Conservation (phyloP, 179 eudicot genomes). For the Silene noctiflora region DNA sequence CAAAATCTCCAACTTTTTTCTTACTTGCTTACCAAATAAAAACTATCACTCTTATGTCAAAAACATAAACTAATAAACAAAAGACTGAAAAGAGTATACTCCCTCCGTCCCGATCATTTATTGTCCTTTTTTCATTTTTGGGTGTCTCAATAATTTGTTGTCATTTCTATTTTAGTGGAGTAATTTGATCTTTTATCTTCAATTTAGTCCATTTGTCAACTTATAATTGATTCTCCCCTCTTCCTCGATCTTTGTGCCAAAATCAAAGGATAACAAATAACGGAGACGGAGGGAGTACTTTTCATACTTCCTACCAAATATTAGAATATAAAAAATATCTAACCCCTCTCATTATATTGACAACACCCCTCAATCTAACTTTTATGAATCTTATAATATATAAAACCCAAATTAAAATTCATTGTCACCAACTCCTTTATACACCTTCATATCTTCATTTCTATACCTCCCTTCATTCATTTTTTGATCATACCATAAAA, state of each 20-base stretch:
- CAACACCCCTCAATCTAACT: conserved; percentile 29
- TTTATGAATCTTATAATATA: conserved; percentile 6
- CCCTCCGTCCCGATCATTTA: too few species aligned
- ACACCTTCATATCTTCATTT: conserved; percentile 5
- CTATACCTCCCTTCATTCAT: neutral
- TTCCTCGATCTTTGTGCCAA: too few species aligned
- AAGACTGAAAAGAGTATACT: too few species aligned
- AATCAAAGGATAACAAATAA: too few species aligned
- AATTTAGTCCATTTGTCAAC: too few species aligned
- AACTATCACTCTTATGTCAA: too few species aligned
- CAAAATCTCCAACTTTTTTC: neutral
- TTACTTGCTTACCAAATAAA: neutral
- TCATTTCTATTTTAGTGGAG: too few species aligned
- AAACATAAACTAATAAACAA: neutral
- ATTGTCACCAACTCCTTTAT: conserved; percentile 24
- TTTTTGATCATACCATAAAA: neutral
- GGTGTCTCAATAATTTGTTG: too few species aligned
- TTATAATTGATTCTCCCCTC: too few species aligned
- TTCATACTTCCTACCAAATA: neutral
- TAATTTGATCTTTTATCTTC: too few species aligned
- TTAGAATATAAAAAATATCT: neutral
- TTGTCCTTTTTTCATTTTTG: too few species aligned
- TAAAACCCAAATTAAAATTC: neutral
- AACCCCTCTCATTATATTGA: conserved; percentile 20
- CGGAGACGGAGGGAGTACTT: too few species aligned